phyloP scores from a whole-genome alignment of 116 monocot genomes.

The Zostera marina region DNA sequence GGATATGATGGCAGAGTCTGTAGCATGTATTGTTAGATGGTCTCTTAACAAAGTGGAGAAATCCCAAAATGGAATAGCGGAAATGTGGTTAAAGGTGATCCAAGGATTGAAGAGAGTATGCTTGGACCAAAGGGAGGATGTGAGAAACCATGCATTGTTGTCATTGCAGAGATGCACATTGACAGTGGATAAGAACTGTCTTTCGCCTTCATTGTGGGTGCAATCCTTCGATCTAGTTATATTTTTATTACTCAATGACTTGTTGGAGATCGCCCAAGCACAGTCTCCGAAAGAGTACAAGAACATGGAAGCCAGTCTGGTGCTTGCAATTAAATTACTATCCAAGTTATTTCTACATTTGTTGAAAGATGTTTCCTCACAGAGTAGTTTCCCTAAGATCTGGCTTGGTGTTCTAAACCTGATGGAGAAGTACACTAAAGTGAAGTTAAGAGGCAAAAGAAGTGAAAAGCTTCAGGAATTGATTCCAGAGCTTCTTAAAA shows the following conservation, averaged over 20 bases:
- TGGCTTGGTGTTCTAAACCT: conserved; percentile 76
- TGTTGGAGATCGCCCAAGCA: conserved; percentile 45
- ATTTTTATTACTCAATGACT: conserved; percentile 59
- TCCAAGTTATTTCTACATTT: conserved; percentile 61
- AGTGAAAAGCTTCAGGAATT: conserved; percentile 77
- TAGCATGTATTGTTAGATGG: conserved; percentile 41
- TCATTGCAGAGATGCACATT: conserved; percentile 56
- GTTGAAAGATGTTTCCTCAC: conserved; percentile 31
- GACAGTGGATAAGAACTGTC: conserved; percentile 31
- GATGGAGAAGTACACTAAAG: conserved; percentile 80
- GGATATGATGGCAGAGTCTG: conserved; percentile 56
- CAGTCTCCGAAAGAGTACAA: conserved; percentile 58
- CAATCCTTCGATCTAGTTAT: conserved; percentile 52
- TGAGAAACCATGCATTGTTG: conserved; percentile 66
- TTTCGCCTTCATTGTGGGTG: conserved; percentile 33
- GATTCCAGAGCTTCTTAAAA: conserved; percentile 72
- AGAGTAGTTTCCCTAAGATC: conserved; percentile 57
- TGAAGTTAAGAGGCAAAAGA: conserved; percentile 63
- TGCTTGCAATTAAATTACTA: conserved; percentile 44
- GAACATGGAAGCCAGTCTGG: conserved; percentile 69
- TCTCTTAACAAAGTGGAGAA: conserved; percentile 29
- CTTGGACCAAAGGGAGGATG: conserved; percentile 68
- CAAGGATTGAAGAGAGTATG: conserved; percentile 49
- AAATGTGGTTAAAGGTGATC: conserved; percentile 73
- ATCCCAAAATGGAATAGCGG: conserved; percentile 48